Percentiles rank a stretch among this genome's conserved stretches.
Evolutionary conservation across 2,329 filamentous ascomycete species (phyloP).

Genomic region (Ascochyta pisi): DNA sequence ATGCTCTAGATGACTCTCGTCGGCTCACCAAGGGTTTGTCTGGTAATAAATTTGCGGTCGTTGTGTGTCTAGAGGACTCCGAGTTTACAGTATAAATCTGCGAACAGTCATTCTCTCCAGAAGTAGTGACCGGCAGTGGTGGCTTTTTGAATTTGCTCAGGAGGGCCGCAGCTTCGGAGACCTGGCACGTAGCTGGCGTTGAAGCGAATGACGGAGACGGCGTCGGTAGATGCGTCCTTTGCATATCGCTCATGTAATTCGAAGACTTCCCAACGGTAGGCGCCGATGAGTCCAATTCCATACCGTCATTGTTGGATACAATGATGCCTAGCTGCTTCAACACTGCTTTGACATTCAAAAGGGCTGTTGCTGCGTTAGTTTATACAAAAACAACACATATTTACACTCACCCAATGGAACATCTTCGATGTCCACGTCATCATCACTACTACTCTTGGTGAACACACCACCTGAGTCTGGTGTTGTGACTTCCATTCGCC

Average conservation of each 20-base stretch:
- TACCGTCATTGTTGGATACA: neutral
- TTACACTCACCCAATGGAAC: neutral
- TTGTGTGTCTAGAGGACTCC: slow-evolving; percentile 5
- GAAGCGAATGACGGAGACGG: slow-evolving; percentile 5
- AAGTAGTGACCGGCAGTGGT: neutral
- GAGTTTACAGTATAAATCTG: neutral
- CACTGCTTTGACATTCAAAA: neutral
- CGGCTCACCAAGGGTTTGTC: neutral
- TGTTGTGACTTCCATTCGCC: neutral
- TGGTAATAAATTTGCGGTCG: neutral
- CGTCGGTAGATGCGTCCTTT: neutral
- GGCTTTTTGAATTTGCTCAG: slow-evolving; percentile 21
- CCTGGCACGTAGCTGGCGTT: neutral
- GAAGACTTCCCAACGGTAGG: neutral
- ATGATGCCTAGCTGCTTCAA: neutral
- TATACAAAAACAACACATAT: neutral
- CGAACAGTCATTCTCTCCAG: too few species aligned
- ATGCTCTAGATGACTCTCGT: slow-evolving; percentile 4
- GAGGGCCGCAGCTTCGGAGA: neutral
- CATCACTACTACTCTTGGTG: neutral
- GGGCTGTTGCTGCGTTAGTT: neutral
- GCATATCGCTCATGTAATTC: neutral
- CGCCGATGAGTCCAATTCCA: neutral
- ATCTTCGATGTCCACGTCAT: neutral
- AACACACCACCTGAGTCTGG: neutral